phyloP scores from a whole-genome alignment of 2,329 filamentous ascomycete species.

The Diaporthe ampelina region DNA sequence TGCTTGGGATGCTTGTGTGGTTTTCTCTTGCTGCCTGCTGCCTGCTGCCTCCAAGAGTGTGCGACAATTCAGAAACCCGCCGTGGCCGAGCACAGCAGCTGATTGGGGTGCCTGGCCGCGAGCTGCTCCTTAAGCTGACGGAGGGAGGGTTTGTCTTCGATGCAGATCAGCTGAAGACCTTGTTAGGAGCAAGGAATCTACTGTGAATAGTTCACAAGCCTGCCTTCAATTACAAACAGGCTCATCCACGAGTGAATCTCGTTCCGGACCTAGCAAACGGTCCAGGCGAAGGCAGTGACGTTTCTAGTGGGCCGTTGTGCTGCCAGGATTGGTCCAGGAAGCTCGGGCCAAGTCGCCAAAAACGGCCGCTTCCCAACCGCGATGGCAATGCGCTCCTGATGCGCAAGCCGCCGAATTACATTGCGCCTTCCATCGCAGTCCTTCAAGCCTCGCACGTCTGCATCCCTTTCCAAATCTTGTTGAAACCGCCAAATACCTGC shows the following conservation, averaged over 20 bases:
- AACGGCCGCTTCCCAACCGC: conserved; percentile 19
- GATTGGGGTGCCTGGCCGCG: too few species aligned
- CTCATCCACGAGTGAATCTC: background rate
- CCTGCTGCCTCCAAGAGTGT: background rate
- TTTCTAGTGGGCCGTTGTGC: background rate
- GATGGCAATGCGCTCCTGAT: background rate
- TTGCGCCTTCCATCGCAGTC: background rate
- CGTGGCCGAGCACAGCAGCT: background rate
- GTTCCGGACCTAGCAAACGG: background rate
- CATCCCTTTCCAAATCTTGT: background rate
- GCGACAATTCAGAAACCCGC: background rate
- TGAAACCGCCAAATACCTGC: background rate
- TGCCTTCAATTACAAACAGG: background rate
- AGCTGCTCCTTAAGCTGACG: background rate
- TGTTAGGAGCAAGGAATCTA: background rate
- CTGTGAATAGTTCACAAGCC: background rate
- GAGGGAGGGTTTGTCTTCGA: background rate
- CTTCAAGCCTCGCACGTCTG: background rate
- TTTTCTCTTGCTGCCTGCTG: background rate
- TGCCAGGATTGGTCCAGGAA: background rate
- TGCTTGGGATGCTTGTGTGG: background rate
- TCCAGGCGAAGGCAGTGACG: background rate
- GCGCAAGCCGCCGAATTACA: background rate
- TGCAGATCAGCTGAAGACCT: too few species aligned
- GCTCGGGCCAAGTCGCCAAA: conserved; percentile 33